Percentiles rank a stretch among this genome's conserved stretches.
Evolutionary conservation across 176 grass and related monocot genomes (phyloP).

Genomic region (Hordeum vulgare): DNA sequence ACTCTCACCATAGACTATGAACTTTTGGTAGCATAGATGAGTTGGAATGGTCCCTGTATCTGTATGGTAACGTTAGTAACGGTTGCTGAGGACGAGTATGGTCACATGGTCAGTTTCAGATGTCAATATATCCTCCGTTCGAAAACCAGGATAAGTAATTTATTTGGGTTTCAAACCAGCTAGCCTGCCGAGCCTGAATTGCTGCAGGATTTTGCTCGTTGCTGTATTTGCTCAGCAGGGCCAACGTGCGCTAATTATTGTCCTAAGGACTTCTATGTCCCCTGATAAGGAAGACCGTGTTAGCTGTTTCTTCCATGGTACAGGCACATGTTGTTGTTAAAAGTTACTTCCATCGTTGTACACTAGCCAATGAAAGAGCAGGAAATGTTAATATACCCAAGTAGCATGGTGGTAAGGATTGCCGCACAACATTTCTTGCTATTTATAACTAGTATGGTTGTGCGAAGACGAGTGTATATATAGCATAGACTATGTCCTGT

Average conservation of each 20-base stretch:
- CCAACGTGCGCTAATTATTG: too few relatives aligned
- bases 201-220: slow-evolving; percentile 3
- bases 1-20: not conserved
- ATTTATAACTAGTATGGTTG: not conserved
- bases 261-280: too few relatives aligned
- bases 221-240: too few relatives aligned
- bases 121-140: not conserved
- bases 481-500: not conserved
- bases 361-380: not conserved
- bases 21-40: not conserved
- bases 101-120: not conserved
- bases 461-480: too few relatives aligned
- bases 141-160: not conserved
- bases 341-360: not conserved
- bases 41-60: too few relatives aligned
- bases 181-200: not conserved
- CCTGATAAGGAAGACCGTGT: too few relatives aligned
- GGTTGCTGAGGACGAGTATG: not conserved
- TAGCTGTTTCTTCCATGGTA: too few relatives aligned
- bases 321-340: not conserved
- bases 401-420: not conserved
- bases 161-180: not conserved
- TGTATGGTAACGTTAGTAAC: not conserved
- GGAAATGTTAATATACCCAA: too few relatives aligned
- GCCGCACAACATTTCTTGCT: not conserved